Conservation (phyloP, 306 rosid genomes). For the Cajanus cajan region DNA sequence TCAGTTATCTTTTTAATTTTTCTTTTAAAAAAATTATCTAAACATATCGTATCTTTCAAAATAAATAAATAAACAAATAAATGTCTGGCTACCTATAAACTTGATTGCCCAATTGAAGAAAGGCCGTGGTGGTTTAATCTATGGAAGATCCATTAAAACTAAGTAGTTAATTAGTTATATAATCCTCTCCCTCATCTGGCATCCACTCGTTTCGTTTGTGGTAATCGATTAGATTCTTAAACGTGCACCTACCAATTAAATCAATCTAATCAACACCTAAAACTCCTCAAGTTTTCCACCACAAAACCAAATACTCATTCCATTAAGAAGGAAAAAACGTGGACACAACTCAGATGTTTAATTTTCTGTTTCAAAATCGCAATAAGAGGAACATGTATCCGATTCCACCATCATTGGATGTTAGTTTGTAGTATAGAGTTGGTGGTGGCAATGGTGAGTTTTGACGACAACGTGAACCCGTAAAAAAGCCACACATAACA, state of each 20-base stretch:
- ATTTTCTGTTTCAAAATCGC: neutral
- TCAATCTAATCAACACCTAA: neutral
- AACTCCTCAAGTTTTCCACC: neutral
- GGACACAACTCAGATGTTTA: neutral
- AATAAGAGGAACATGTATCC: neutral
- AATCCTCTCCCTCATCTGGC: neutral
- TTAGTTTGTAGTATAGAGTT: neutral
- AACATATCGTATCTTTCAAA: no score
- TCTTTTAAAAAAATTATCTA: no score
- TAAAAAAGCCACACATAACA: neutral
- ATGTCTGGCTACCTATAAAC: neutral
- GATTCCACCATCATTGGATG: neutral
- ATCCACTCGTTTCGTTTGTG: neutral
- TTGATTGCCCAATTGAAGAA: neutral
- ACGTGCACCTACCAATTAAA: neutral
- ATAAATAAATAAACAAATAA: no score
- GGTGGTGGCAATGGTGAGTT: neutral
- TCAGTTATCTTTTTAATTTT: no score
- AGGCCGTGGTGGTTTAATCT: neutral
- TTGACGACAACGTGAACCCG: constrained; percentile 19
- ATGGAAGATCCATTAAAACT: neutral
- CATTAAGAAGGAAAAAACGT: neutral
- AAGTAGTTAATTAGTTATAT: neutral
- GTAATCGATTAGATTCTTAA: neutral
- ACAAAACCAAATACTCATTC: neutral